Base-by-base conservation (phyloP, 495 filamentous ascomycete genomes). In the Xylaria grammica region DNA sequence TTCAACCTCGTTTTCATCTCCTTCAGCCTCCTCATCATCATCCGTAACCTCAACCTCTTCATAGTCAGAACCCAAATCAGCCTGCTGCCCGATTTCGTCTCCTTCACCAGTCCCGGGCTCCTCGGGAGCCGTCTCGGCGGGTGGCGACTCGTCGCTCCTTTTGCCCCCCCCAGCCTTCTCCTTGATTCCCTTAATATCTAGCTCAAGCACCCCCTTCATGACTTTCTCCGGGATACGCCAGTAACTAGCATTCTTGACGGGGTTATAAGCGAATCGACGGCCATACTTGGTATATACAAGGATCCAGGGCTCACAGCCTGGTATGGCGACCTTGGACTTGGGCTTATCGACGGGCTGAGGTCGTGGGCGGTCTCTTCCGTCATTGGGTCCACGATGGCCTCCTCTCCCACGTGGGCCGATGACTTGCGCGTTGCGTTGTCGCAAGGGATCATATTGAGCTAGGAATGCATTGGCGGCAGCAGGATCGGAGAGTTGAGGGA, bases 181-280 rank as follows among this genome's bases (percentile, higher is more conserved):
- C 30, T 80, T 79, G 45, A 85, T 85, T 11, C 85, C 75, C 49
- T 76, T 81, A 56, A 82, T 76, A 74, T 85, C 93, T 52, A 90
- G 84, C 62, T 93, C 90, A 3, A 91, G 75, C 19, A 97, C 91
- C 4, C 84, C 92, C 69, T 88, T 87, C 82, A 92, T 86, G 9
- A 99, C 84, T 69, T 96, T 88, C 52, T 89, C 83, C 2, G 95
- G 94, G 62, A 96, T 90, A 67, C 89, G 91, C 95, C 95, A 99
- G 77, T 93, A 91, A 73, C 94, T 97, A 66, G 92, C 87, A 29
- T 93, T 90, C 50, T 90, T 93, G 51, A 86, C 84, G 0, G 85
- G 78, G 68, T 98, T 97, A 76, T 96, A 89, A 2, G 92, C 93
- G 74, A 99, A 99, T 54, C 92, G 82, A 55, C 96, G 84, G 20